Evolutionary conservation across 2,329 filamentous ascomycete genomes (phyloP), one percentile per base, ranked within the genome.

Genomic region (Phialocephala subalpina): DNA sequence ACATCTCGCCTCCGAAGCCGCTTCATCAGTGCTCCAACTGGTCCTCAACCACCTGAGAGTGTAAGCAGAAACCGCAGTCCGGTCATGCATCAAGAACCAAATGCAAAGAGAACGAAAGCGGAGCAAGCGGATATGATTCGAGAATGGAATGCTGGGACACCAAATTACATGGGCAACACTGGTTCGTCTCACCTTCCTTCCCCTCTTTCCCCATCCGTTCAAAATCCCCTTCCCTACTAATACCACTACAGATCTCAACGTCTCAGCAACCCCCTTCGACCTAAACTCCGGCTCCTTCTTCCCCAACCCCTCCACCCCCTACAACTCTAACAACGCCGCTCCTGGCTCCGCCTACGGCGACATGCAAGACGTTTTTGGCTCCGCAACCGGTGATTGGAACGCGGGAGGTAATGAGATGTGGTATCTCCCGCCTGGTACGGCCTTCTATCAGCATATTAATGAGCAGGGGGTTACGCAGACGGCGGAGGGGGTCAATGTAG

Each of bases 1-100:
- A 94, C 91, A 0, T 89, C 90, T 67, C 86, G 92, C 27, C 83
- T 95, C 68, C 87, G 92, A 62, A 89, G 90, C 71, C 86, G 91
- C 7, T 93, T 96, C 73, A 93, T 88, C 76, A 92, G 83, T 79
- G 90, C 80, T 69, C 86, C 87, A 6, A 82, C 82, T 4, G 79
- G 82, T 20, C 69, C 75, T 25, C 80, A 76, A 22, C 67, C 75
- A 38, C 61, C 63, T 33, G 70, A 65, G 7, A 60, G 55, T 47
- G 56, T 38, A 18, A 73, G 67, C 47, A 62, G 67, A 35, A 64
- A 63, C 18, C 70, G n/a, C 60, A 78, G 64, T 74, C 77, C 77
- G 60, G 67, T 70, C 58, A 45, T 68, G 45, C 65, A 72, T 42
- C 72, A 75, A 12, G 71, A 74, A 42, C 67, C 77, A 65, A 72